A percentile compares a stretch with the other conserved stretches of the same genome.
phyloP scores from a whole-genome alignment of 2,329 filamentous ascomycete genomes.

The Verticillium tricorpus region DNA sequence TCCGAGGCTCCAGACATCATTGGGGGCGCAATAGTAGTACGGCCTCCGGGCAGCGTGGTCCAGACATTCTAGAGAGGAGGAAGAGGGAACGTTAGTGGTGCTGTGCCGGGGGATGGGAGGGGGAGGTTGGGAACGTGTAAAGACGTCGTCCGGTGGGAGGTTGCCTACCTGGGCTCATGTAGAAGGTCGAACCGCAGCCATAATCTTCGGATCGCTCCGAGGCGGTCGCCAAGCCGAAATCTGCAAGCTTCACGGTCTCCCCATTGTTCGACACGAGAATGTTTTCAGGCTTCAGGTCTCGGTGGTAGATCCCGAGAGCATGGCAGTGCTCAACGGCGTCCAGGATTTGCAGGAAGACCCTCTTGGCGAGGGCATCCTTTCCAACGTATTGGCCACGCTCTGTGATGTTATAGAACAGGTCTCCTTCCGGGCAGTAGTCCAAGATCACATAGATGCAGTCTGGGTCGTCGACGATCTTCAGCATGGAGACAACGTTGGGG shows the following conservation, averaged over 20 bases:
- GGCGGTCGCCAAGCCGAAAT: conserved; percentile 91
- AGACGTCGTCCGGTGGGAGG: conserved; percentile 15
- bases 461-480: conserved; percentile 85
- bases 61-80: conserved; percentile 67
- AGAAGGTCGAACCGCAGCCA: conserved; percentile 96
- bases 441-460: conserved; percentile 96
- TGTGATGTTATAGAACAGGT: conserved; percentile 96
- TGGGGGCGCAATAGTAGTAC: conserved; percentile 87
- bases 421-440: conserved; percentile 95
- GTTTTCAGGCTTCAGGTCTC: conserved; percentile 98
- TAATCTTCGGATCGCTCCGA: conserved; percentile 86
- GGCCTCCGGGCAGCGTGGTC: conserved; percentile 70
- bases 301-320: conserved; percentile 87
- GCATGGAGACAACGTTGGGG: conserved; percentile 87
- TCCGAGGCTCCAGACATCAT: conserved; percentile 97
- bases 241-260: conserved; percentile 88
- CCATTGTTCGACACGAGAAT: conserved; percentile 87
- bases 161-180: conserved; percentile 93
- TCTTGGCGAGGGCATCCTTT: conserved; percentile 83
- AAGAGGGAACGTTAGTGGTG: conserved; percentile 23
- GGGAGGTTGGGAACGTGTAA: conserved; percentile 8
- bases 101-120: conserved; percentile 4
- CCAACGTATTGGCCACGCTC: conserved; percentile 89
- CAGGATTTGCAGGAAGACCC: conserved; percentile 89
- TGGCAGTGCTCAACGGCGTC: conserved; percentile 97